These are phyloP conservation scores for Dictyostelium citrinum DNA, from an alignment of 78 protist species.

Conservation along the genomic window DNA sequence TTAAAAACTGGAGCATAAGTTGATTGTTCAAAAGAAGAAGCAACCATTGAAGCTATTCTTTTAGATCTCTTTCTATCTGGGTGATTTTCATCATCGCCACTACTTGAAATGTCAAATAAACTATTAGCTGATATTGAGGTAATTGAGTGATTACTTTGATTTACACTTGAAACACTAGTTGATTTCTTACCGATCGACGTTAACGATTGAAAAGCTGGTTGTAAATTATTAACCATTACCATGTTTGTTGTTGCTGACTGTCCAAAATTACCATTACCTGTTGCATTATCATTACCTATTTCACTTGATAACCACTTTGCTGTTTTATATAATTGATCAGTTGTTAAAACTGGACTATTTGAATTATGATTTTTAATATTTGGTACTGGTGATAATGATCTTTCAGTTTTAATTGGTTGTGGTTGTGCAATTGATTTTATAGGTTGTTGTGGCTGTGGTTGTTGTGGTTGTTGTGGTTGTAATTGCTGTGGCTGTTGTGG, in stretches of 20 bases:
- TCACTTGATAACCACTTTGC: constrained; percentile 71
- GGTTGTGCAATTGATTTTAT: background rate
- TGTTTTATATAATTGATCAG: constrained; percentile 65
- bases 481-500: constrained; percentile 17
- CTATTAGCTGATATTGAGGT: background rate
- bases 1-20: constrained; percentile 47
- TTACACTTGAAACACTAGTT: background rate
- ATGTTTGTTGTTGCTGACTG: background rate
- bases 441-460: background rate
- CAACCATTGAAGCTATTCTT: constrained; percentile 65
- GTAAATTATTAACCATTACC: background rate
- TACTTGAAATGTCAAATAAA: background rate
- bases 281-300: background rate
- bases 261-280: background rate
- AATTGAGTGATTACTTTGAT: constrained; percentile 37
- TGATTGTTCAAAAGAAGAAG: constrained; percentile 60
- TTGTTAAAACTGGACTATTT: constrained; percentile 75
- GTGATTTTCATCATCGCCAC: background rate
- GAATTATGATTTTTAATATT: constrained; percentile 8
- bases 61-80: constrained; percentile 40
- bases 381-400: background rate
- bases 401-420: background rate
- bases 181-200: background rate
- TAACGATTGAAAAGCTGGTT: constrained; percentile 14
- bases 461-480: background rate